phyloP scores from a whole-genome alignment of 768 basidiomycete genomes.

The Leccinum ochraceum region DNA sequence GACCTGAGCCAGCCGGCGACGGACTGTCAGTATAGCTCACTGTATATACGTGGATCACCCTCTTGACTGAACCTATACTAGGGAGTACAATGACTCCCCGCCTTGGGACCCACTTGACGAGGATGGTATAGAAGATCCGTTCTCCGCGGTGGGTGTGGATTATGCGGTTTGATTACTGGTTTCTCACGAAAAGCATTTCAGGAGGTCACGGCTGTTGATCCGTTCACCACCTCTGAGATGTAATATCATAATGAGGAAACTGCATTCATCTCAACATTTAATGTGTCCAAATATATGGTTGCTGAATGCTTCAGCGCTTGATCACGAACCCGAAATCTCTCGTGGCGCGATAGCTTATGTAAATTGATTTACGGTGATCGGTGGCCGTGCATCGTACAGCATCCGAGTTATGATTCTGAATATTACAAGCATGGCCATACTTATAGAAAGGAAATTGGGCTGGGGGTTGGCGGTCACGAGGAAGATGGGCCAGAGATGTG shows the following conservation, averaged over 20 bases:
- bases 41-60: background rate
- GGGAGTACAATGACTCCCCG: constrained; percentile 20
- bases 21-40: constrained; percentile 18
- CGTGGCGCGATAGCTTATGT: too few species aligned
- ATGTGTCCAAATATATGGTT: too few species aligned
- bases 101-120: constrained; percentile 33
- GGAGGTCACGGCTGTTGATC: constrained; percentile 11
- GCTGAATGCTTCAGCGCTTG: too few species aligned
- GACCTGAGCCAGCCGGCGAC: constrained; percentile 16
- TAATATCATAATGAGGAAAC: background rate
- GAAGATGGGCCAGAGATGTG: too few species aligned
- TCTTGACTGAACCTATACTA: constrained; percentile 7
- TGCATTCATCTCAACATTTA: background rate
- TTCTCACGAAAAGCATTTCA: constrained; percentile 6
- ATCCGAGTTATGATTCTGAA: too few species aligned
- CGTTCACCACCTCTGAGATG: constrained; percentile 7
- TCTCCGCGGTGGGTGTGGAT: constrained; percentile 17
- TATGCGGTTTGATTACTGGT: background rate
- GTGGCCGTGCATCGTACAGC: too few species aligned
- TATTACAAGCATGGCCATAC: too few species aligned
- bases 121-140: constrained; percentile 25
- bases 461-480: too few species aligned
- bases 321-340: too few species aligned
- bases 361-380: too few species aligned
- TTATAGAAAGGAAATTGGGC: too few species aligned